phyloP scores from a whole-genome alignment of 108 stramenopile genomes.

The Cyclostephanos invisitatus region DNA sequence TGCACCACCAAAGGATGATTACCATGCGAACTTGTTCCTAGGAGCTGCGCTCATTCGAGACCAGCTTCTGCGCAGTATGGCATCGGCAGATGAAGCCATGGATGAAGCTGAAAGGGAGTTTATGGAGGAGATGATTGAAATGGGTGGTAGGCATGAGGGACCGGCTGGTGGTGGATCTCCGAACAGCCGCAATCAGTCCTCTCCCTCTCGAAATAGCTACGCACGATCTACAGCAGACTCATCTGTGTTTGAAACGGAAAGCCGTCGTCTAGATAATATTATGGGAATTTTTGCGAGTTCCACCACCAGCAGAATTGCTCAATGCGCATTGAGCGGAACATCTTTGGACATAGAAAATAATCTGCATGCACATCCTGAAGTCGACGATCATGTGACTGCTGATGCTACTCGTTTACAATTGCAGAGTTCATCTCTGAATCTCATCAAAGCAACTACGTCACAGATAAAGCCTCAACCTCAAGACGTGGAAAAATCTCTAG shows the following conservation, averaged over 20 bases:
- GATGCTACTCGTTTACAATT: background rate
- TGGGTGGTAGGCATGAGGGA: background rate
- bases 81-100: constrained; percentile 30
- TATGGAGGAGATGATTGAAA: constrained; percentile 14
- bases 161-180: background rate
- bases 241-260: constrained; percentile 36
- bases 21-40: constrained; percentile 34
- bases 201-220: constrained; percentile 12
- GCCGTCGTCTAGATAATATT: constrained; percentile 39
- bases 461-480: background rate
- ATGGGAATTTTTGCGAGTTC: constrained; percentile 33
- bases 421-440: background rate
- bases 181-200: background rate
- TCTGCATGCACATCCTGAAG: background rate
- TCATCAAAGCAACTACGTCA: background rate
- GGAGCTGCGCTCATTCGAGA: constrained; percentile 47
- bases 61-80: constrained; percentile 39
- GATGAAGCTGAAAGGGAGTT: constrained; percentile 34
- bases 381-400: background rate
- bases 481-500: background rate
- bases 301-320: background rate
- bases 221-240: constrained; percentile 11
- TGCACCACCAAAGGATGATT: constrained; percentile 22
- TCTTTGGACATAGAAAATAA: background rate
- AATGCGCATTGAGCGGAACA: background rate